Conservation (phyloP, 108 stramenopile genomes). For the Cyclotella baltica region DNA sequence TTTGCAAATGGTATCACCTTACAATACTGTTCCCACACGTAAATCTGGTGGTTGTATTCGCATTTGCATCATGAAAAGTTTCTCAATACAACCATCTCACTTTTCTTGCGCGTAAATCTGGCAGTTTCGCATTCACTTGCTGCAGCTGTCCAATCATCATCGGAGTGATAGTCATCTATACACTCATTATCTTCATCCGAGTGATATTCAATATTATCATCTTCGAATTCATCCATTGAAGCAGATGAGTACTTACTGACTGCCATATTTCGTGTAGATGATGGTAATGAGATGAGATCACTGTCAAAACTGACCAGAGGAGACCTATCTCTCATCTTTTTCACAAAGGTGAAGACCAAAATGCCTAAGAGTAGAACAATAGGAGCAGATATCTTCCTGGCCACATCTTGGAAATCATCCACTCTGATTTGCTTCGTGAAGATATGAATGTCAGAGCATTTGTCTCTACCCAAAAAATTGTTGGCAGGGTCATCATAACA, state of each 20-base stretch:
- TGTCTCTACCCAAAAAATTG: slow-evolving; percentile 38
- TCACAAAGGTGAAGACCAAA: slow-evolving; percentile 5
- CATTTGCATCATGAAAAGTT: neutral
- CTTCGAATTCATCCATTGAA: neutral
- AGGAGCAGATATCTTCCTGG: slow-evolving; percentile 5
- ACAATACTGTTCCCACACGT: too few species aligned
- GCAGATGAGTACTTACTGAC: slow-evolving; percentile 1
- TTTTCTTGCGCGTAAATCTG: slow-evolving; percentile 8
- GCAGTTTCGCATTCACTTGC: slow-evolving; percentile 20
- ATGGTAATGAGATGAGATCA: neutral
- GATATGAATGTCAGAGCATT: slow-evolving; percentile 40
- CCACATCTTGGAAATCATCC: slow-evolving; percentile 9
- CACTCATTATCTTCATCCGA: slow-evolving; percentile 3
- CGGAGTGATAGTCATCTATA: slow-evolving; percentile 9
- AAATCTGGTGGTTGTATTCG: neutral
- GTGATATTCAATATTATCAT: neutral
- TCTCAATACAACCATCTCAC: slow-evolving; percentile 25
- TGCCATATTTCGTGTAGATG: neutral
- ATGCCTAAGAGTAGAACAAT: slow-evolving; percentile 10
- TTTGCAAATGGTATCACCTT: too few species aligned
- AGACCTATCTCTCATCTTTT: slow-evolving; percentile 25
- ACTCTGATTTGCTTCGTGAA: slow-evolving; percentile 29
- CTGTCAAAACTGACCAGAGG: neutral
- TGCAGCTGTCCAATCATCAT: slow-evolving; percentile 56
- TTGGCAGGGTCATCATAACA: slow-evolving; percentile 47